Conservation (phyloP, 345 rosid species). For the Camelina hispida region DNA sequence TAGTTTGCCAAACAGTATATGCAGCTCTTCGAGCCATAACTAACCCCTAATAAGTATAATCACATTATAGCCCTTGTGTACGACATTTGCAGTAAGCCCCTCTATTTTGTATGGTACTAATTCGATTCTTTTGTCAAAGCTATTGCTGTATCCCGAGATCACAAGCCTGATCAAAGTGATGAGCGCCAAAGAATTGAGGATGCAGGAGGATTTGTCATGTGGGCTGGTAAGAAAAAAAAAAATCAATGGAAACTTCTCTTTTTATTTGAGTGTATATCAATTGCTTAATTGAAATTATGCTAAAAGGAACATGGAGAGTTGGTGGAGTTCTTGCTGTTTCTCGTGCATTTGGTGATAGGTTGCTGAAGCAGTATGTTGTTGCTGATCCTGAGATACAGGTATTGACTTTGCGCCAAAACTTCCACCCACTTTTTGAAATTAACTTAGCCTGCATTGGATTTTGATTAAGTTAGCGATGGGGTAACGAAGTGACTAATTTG, state of each 20-base stretch:
- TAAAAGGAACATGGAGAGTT: slow-evolving; percentile 97
- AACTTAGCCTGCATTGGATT: slow-evolving; percentile 3
- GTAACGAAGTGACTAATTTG: not conserved
- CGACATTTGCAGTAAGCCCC: not conserved
- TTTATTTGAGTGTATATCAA: not conserved
- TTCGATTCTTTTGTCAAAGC: slow-evolving; percentile 51
- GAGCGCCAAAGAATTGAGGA: slow-evolving; percentile 98
- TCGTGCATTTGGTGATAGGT: slow-evolving; percentile 99
- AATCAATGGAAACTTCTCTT: not conserved
- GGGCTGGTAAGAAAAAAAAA: slow-evolving; percentile 95
- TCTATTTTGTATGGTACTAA: slow-evolving; percentile 13
- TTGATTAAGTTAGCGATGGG: not conserved
- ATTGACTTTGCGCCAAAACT: slow-evolving; percentile 19
- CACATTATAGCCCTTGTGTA: not conserved
- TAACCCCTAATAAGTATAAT: not conserved
- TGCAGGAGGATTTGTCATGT: slow-evolving; percentile 99
- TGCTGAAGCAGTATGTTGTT: slow-evolving; percentile 97
- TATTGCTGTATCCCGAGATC: slow-evolving; percentile 97
- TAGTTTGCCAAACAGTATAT: not conserved
- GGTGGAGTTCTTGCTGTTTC: slow-evolving; percentile 99
- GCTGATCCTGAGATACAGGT: slow-evolving; percentile 99
- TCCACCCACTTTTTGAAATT: not conserved
- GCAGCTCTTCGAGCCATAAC: not conserved
- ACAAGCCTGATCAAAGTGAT: slow-evolving; percentile 97
- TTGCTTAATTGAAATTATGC: slow-evolving; percentile 18